These are phyloP conservation scores for Eutrema yunnanense DNA, from an alignment of 345 rosid species.

Conservation along the genomic window DNA sequence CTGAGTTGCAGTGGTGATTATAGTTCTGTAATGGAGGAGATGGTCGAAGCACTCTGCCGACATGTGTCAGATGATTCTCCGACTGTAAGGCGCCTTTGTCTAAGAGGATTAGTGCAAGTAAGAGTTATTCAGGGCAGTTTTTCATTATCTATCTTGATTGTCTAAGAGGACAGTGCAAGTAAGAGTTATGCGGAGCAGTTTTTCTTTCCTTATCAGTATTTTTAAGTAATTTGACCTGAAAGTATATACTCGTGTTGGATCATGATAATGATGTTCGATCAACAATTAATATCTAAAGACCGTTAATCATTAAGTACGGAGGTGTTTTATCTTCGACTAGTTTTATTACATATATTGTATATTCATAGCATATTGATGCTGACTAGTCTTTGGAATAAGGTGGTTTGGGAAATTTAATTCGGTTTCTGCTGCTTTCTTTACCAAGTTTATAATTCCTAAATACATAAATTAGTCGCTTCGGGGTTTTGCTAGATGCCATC, in stretches of 20 bases:
- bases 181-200: background rate
- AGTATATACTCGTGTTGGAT: background rate
- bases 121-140: slow-evolving; percentile 1
- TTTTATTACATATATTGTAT: background rate
- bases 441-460: background rate
- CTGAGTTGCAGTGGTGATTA: slow-evolving; percentile 58
- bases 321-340: background rate
- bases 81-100: slow-evolving; percentile 87
- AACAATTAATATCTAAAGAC: background rate
- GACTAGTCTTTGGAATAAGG: background rate
- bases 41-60: slow-evolving; percentile 90
- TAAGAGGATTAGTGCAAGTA: slow-evolving; percentile 93
- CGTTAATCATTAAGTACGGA: background rate
- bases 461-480: background rate
- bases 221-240: background rate
- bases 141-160: background rate
- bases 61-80: slow-evolving; percentile 97
- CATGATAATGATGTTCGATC: background rate
- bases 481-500: slow-evolving; percentile 67
- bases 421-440: background rate
- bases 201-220: background rate
- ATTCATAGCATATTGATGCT: background rate
- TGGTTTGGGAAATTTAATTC: background rate
- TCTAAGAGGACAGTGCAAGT: slow-evolving; percentile 1
- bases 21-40: slow-evolving; percentile 73